These are phyloP conservation scores for Roridomyces roridus DNA, from an alignment of 768 basidiomycete species.

Conservation along the genomic window DNA sequence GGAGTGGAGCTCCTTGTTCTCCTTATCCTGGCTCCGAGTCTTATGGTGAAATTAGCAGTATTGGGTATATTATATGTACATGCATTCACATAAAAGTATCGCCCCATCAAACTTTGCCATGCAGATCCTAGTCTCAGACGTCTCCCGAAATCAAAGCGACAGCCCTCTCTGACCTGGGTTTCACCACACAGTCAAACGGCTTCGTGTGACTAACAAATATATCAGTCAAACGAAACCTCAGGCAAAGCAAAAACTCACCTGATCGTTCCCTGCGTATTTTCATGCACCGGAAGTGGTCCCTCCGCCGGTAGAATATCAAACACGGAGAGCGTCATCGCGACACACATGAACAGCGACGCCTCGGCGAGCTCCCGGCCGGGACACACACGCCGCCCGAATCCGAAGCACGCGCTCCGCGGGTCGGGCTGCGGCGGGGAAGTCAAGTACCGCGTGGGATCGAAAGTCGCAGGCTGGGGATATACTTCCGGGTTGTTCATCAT, in stretches of 20 bases:
- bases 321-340: conserved; percentile 51
- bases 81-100: too few species aligned
- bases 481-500: conserved; percentile 56
- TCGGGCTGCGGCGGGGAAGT: conserved; percentile 42
- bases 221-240: neutral
- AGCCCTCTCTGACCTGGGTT: conserved; percentile 37
- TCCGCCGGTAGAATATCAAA: conserved; percentile 53
- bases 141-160: conserved; percentile 31
- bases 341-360: conserved; percentile 50
- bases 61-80: too few species aligned
- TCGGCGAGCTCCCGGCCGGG: conserved; percentile 60
- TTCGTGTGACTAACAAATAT: conserved; percentile 34
- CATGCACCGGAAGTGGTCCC: conserved; percentile 49
- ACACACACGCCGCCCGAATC: conserved; percentile 54
- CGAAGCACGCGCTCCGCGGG: conserved; percentile 50
- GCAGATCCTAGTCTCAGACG: too few species aligned
- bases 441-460: conserved; percentile 56
- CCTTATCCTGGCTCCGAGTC: too few species aligned
- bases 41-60: too few species aligned
- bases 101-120: too few species aligned
- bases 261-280: conserved; percentile 51
- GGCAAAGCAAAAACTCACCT: conserved; percentile 38
- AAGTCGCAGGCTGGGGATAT: conserved; percentile 55
- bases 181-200: conserved; percentile 41
- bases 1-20: too few species aligned